Percentiles rank a stretch among this genome's conserved stretches.
Conservation (phyloP, 306 rosid genomes). For the Acacia melanoxylon region DNA sequence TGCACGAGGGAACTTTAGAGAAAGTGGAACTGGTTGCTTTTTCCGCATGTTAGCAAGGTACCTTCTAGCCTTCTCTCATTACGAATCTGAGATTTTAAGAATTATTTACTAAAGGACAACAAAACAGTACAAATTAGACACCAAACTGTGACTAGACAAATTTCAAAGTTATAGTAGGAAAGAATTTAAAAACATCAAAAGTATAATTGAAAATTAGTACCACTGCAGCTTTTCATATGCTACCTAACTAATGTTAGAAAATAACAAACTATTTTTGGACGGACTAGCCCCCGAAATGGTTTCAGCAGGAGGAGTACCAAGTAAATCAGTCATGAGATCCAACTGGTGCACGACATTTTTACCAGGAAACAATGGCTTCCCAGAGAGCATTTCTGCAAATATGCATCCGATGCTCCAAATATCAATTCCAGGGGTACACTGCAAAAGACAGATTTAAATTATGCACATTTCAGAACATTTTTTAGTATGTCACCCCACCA, state of each 20-base stretch:
- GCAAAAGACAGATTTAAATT: conserved; percentile 41
- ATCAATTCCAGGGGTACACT: conserved; percentile 98
- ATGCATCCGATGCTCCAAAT: conserved; percentile 99
- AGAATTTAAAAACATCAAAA: conserved; percentile 25
- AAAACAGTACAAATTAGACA: conserved; percentile 8
- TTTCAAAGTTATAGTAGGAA: conserved; percentile 1
- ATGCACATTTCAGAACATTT: neutral
- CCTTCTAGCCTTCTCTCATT: conserved; percentile 92
- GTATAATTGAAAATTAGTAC: conserved; percentile 16
- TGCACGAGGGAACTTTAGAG: conserved; percentile 76
- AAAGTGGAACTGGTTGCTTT: conserved; percentile 73
- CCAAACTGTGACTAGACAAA: conserved; percentile 1
- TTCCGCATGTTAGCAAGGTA: conserved; percentile 87
- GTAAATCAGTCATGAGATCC: conserved; percentile 98
- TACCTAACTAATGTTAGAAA: conserved; percentile 23
- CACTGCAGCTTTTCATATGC: conserved; percentile 4
- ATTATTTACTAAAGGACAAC: conserved; percentile 13
- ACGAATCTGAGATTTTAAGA: conserved; percentile 65
- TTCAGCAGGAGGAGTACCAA: conserved; percentile 88
- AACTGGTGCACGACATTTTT: conserved; percentile 98
- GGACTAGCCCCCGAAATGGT: conserved; percentile 81
- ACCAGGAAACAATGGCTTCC: conserved; percentile 93
- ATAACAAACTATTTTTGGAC: conserved; percentile 23
- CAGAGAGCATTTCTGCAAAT: conserved; percentile 91
- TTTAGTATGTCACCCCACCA: conserved; percentile 21